A percentile compares a stretch with the other conserved stretches of the same genome.
These are phyloP conservation scores for Talinum fruticosum DNA, from an alignment of 148 eudicot species.

Conservation along the genomic window DNA sequence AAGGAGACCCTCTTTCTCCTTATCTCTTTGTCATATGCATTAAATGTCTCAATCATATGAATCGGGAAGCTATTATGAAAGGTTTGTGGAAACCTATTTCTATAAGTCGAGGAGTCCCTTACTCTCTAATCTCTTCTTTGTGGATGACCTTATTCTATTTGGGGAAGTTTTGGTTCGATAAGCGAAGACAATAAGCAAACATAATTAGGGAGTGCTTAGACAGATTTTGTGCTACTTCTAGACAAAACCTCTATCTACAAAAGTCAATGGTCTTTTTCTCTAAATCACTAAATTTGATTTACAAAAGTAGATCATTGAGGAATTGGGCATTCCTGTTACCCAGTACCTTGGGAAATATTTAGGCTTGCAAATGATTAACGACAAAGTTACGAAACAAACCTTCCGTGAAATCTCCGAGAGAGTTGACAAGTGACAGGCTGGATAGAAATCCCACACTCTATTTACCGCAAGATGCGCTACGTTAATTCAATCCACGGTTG, in stretches of 20 bases:
- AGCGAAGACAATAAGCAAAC: neutral
- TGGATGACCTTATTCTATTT: neutral
- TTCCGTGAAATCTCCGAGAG: neutral
- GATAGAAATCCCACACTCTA: neutral
- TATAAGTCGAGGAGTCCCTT: neutral
- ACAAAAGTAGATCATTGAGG: too few relatives aligned
- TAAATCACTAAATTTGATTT: too few relatives aligned
- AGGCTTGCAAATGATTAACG: neutral
- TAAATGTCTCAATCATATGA: neutral
- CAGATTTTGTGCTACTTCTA: neutral
- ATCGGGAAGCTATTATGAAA: neutral
- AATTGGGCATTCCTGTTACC: neutral
- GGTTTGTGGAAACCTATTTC: neutral
- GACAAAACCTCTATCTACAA: too few relatives aligned
- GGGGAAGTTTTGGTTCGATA: neutral
- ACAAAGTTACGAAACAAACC: too few relatives aligned
- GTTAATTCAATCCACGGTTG: neutral
- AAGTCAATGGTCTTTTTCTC: too few relatives aligned
- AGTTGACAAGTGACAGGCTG: neutral
- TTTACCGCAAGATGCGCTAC: neutral
- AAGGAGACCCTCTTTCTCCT: neutral
- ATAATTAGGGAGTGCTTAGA: neutral
- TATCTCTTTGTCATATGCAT: neutral
- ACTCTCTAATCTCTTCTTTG: neutral
- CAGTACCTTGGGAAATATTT: neutral